These are phyloP conservation scores for Artemisia argyi DNA, from an alignment of 129 eudicot genomes.

Conservation along the genomic window DNA sequence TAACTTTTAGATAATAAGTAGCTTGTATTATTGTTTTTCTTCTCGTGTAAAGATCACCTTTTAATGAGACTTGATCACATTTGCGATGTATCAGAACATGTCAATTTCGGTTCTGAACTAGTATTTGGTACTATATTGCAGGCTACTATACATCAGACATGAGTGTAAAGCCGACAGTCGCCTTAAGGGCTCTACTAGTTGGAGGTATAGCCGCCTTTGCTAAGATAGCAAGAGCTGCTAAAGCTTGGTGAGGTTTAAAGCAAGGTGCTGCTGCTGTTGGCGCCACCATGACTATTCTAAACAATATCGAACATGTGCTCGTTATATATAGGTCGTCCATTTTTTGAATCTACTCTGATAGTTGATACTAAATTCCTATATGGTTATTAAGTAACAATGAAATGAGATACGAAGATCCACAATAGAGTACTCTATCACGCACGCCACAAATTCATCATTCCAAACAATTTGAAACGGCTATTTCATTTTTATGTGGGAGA, in stretches of 20 bases:
- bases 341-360: no score
- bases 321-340: no score
- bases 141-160: constrained; percentile 41
- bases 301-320: no score
- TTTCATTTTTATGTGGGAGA: no score
- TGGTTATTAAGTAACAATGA: no score
- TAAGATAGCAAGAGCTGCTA: constrained; percentile 77
- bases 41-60: neutral
- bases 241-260: constrained; percentile 56
- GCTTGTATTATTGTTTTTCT: no score
- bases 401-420: no score
- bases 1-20: no score
- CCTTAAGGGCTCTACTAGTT: constrained; percentile 85
- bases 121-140: constrained; percentile 18
- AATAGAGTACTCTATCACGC: no score
- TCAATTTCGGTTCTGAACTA: neutral
- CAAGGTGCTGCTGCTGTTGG: constrained; percentile 83
- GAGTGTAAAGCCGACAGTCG: constrained; percentile 83
- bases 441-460: no score
- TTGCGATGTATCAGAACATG: neutral
- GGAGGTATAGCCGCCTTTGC: constrained; percentile 89
- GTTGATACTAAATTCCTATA: no score
- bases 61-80: neutral
- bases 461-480: no score
- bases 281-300: constrained; percentile 30